These are phyloP conservation scores for Xylaria sp. DNA, from an alignment of 2,329 filamentous ascomycete genomes.

Conservation along the genomic window DNA sequence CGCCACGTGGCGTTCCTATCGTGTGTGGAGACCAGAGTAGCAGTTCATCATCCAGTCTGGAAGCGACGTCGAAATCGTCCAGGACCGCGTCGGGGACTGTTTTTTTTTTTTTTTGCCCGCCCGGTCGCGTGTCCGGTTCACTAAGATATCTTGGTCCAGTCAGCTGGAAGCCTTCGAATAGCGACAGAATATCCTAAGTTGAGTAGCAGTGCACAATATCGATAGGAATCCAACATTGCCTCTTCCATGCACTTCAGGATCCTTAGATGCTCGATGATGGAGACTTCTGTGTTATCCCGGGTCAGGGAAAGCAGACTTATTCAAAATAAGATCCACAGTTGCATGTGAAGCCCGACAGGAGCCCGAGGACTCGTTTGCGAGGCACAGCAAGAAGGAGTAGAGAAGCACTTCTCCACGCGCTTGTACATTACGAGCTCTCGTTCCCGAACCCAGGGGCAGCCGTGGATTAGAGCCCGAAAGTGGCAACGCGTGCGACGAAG, in stretches of 20 bases:
- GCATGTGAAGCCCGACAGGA: constrained; percentile 50
- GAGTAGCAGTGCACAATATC: constrained; percentile 41
- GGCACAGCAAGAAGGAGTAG: constrained; percentile 47
- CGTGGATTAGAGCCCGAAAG: too few species aligned
- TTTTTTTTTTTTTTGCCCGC: constrained; percentile 45
- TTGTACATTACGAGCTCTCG: constrained; percentile 50
- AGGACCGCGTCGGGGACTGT: constrained; percentile 48
- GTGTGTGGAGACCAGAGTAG: constrained; percentile 42
- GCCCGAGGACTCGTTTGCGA: constrained; percentile 47
- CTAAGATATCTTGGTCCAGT: constrained; percentile 47
- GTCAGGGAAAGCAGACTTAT: constrained; percentile 40
- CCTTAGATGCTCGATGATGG: constrained; percentile 45
- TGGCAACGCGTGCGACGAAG: too few species aligned
- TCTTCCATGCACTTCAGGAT: constrained; percentile 49
- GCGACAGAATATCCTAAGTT: constrained; percentile 33
- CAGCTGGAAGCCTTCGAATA: constrained; percentile 40
- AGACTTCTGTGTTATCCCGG: constrained; percentile 46
- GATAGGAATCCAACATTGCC: constrained; percentile 51
- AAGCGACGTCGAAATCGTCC: constrained; percentile 52
- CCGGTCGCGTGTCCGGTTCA: constrained; percentile 49
- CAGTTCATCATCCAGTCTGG: constrained; percentile 45
- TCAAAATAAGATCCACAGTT: too few species aligned
- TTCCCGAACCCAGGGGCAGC: constrained; percentile 44
- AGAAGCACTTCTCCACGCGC: constrained; percentile 45
- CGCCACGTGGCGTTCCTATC: constrained; percentile 53